phyloP scores from a whole-genome alignment of 2,329 filamentous ascomycete species.

The Monosporascus sp. region DNA sequence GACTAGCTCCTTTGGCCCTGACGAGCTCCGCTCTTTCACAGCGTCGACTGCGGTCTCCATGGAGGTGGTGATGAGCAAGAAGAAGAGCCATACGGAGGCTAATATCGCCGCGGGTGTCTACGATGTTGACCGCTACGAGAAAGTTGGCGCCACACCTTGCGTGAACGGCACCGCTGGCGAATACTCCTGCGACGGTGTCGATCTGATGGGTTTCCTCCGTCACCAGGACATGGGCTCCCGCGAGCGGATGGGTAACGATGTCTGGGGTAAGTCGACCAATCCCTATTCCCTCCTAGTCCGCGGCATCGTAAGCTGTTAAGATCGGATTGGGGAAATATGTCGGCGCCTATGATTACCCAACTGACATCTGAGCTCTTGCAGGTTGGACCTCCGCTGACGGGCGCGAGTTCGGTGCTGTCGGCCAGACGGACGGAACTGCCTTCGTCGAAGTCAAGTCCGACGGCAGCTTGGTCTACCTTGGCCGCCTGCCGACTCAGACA shows the following conservation, averaged over 20 bases:
- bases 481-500: conserved; percentile 41
- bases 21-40: too few species aligned
- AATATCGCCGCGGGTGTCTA: too few species aligned
- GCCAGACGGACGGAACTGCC: conserved; percentile 48
- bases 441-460: conserved; percentile 46
- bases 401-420: conserved; percentile 50
- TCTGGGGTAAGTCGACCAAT: conserved; percentile 35
- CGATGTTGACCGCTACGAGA: too few species aligned
- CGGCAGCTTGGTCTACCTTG: conserved; percentile 47
- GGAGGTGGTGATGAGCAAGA: too few species aligned
- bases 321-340: too few species aligned
- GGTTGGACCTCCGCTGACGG: conserved; percentile 45
- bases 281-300: too few species aligned
- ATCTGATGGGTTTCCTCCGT: conserved; percentile 33
- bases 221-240: conserved; percentile 29
- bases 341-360: too few species aligned
- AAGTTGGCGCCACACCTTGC: conserved; percentile 15
- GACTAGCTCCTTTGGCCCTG: too few species aligned
- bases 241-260: conserved; percentile 30
- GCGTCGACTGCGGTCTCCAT: too few species aligned
- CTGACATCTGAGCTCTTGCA: too few species aligned
- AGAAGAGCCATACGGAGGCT: too few species aligned
- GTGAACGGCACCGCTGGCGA: conserved; percentile 21
- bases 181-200: conserved; percentile 25
- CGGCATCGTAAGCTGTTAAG: too few species aligned